phyloP scores from a whole-genome alignment of 1,284 basidiomycete species.

The Malassezia arunalokei region DNA sequence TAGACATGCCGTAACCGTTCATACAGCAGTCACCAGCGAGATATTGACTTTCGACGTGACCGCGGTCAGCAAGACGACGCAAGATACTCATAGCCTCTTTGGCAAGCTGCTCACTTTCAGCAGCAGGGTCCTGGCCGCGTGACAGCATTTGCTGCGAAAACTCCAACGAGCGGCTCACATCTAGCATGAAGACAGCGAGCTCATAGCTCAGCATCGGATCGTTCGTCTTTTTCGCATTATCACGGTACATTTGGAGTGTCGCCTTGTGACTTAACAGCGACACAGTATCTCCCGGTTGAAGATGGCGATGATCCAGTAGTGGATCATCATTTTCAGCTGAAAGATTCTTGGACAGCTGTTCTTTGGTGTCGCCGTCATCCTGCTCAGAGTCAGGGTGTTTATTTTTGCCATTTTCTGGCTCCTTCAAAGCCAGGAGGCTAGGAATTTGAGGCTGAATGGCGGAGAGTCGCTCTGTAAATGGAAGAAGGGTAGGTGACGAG shows the following conservation, averaged over 20 bases:
- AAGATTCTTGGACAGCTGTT: not conserved
- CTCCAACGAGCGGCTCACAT: slow-evolving; percentile 53
- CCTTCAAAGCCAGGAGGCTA: not conserved
- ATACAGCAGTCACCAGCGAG: slow-evolving; percentile 95
- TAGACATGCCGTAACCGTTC: slow-evolving; percentile 79
- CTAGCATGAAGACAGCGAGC: slow-evolving; percentile 96
- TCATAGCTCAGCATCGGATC: slow-evolving; percentile 96
- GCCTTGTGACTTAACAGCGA: slow-evolving; percentile 83
- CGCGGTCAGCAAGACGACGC: slow-evolving; percentile 80
- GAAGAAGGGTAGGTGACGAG: not conserved
- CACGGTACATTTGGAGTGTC: slow-evolving; percentile 88
- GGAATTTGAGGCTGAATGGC: slow-evolving; percentile 8
- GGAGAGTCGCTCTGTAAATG: not conserved
- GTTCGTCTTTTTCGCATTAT: slow-evolving; percentile 96
- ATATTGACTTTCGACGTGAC: slow-evolving; percentile 87
- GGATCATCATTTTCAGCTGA: slow-evolving; percentile 15
- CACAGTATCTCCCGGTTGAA: slow-evolving; percentile 81
- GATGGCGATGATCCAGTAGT: slow-evolving; percentile 79
- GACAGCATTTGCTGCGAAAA: not conserved
- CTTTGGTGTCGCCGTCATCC: not conserved
- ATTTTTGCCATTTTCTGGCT: not conserved
- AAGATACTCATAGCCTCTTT: slow-evolving; percentile 77
- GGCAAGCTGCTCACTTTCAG: slow-evolving; percentile 56
- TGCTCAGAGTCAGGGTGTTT: not conserved
- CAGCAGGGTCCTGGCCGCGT: slow-evolving; percentile 25